These are phyloP conservation scores for Ophiostoma australiae DNA, from an alignment of 2,329 filamentous ascomycete genomes.

Conservation along the genomic window DNA sequence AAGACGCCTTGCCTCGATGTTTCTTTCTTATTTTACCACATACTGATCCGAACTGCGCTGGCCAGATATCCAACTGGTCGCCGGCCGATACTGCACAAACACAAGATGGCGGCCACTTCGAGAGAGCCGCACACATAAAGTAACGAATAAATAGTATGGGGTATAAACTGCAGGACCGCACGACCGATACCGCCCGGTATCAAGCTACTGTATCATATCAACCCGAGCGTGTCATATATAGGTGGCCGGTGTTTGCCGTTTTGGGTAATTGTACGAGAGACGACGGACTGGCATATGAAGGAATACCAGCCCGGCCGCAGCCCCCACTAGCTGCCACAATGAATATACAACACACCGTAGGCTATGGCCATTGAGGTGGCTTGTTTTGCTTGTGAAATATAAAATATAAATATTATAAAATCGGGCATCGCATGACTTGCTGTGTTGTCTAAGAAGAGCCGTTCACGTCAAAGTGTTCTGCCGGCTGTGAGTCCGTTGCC, in stretches of 20 bases:
- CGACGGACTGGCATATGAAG: not conserved
- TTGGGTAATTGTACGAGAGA: slow-evolving; percentile 11
- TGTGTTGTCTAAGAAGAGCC: not conserved
- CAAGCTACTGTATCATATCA: not conserved
- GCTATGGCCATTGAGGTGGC: not conserved
- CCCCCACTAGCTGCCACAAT: not conserved
- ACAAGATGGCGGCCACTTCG: too few relatives aligned
- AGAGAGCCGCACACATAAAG: too few relatives aligned
- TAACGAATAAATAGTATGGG: not conserved
- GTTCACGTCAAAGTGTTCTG: not conserved
- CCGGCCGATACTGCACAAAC: too few relatives aligned
- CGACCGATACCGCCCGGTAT: not conserved
- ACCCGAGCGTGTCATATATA: not conserved
- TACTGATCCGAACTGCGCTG: not conserved
- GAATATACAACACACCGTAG: too few relatives aligned
- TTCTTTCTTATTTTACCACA: not conserved
- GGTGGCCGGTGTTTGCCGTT: slow-evolving; percentile 8
- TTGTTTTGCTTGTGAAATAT: not conserved
- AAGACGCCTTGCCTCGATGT: too few relatives aligned
- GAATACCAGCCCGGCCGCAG: not conserved
- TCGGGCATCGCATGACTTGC: not conserved
- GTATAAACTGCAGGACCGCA: not conserved
- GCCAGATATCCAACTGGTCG: not conserved
- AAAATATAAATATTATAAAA: not conserved
- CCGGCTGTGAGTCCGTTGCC: not conserved